A percentile compares a stretch with the other conserved stretches of the same genome.
phyloP scores from a whole-genome alignment of 2,329 filamentous ascomycete genomes.

The Stemphylium vesicarium region DNA sequence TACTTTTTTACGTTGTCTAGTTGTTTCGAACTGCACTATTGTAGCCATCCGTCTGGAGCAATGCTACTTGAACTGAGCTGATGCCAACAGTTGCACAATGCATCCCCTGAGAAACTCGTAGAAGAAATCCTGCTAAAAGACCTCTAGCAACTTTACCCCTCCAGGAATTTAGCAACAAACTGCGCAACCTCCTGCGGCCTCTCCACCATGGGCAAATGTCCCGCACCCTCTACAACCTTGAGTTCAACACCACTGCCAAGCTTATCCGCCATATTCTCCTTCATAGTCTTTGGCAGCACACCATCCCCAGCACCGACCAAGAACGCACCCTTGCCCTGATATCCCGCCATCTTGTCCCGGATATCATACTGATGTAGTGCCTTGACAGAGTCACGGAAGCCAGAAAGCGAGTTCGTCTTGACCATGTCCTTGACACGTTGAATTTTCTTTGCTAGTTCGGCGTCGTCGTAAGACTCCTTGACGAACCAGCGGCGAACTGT shows the following conservation, averaged over 20 bases:
- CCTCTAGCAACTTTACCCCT: not conserved
- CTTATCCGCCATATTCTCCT: conserved; percentile 66
- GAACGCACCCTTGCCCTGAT: conserved; percentile 67
- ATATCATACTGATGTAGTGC: conserved; percentile 77
- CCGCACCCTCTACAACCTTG: conserved; percentile 70
- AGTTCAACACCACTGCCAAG: conserved; percentile 60
- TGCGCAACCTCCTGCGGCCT: conserved; percentile 71
- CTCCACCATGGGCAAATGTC: conserved; percentile 87
- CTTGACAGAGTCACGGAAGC: conserved; percentile 71
- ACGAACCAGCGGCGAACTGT: conserved; percentile 82
- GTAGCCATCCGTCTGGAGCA: too few species aligned
- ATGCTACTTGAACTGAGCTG: too few species aligned
- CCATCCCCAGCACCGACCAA: conserved; percentile 77
- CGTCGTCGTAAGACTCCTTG: conserved; percentile 61
- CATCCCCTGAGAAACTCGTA: too few species aligned
- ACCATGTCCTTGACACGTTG: conserved; percentile 72
- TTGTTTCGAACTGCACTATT: too few species aligned
- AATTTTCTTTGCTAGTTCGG: conserved; percentile 57
- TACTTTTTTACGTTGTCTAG: too few species aligned
- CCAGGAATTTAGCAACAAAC: conserved; percentile 63
- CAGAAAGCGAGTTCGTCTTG: conserved; percentile 69
- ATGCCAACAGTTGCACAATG: too few species aligned
- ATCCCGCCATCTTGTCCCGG: conserved; percentile 60
- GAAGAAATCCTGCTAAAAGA: too few species aligned
- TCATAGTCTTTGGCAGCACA: conserved; percentile 79